Evolutionary conservation across 192 early-diverging fungal species (phyloP).

Genomic region (Pecoramyces ruminantium): DNA sequence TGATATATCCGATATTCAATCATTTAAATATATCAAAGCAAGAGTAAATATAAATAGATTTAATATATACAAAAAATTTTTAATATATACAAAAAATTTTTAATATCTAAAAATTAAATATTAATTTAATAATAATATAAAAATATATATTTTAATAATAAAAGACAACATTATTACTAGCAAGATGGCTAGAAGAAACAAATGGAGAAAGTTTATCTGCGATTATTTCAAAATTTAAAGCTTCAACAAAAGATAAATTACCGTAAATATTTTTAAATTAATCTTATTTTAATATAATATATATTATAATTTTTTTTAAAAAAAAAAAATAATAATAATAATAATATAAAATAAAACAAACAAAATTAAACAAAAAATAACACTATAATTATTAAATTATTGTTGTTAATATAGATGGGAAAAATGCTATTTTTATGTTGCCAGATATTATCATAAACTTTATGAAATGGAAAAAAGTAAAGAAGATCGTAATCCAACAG

Average conservation of each 20-base stretch:
- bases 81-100: no score
- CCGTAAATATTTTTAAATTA: no score
- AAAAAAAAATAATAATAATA: no score
- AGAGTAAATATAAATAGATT: conserved; percentile 1
- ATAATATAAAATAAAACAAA: not conserved
- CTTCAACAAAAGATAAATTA: conserved; percentile 7
- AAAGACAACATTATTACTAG: conserved; percentile 27
- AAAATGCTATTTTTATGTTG: conserved; percentile 40
- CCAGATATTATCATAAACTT: conserved; percentile 41
- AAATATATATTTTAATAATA: no score
- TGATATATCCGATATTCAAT: not conserved
- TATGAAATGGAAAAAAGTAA: conserved; percentile 11
- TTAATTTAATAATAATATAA: no score
- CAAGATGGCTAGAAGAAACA: conserved; percentile 36
- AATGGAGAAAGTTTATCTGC: conserved; percentile 12
- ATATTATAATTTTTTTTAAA: not conserved
- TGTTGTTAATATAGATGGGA: conserved; percentile 38
- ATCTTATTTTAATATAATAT: no score
- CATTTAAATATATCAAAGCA: conserved; percentile 4
- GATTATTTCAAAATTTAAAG: conserved; percentile 19
- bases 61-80: not conserved
- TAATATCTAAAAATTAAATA: no score
- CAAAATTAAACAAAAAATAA: no score
- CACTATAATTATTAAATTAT: no score
- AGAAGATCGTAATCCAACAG: conserved; percentile 1